Evolutionary conservation across 2,329 filamentous ascomycete species (phyloP), one percentile per base, ranked within the genome.

Genomic region (Exophiala xenobiotica): DNA sequence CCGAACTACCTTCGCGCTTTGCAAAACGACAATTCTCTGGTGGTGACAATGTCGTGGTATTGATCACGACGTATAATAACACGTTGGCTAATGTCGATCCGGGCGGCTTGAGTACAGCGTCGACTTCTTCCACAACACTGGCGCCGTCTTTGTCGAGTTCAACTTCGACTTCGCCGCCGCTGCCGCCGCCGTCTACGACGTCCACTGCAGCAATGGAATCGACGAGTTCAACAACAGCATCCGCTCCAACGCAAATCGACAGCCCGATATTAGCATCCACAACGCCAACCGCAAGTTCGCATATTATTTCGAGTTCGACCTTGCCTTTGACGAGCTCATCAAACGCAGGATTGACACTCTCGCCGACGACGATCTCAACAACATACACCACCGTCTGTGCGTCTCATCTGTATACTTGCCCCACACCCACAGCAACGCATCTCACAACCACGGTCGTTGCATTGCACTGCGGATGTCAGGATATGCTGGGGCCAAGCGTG

Each of bases 381-480:
- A 54, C 41, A 16, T 60, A 57, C 43, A 52, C 51, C 8, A 53
- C 50, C 12, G 49, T 57, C 50, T 60, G 57, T 35, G 29, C 52
- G 2, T 18, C 24, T 4, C 39, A 57, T 16, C 38, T 45, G 2
- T 39, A 39, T 4, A 56, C 46, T 4, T 49, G 44, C 42, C 46
- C 56, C 1, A 40, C 29, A 3, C 43, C 38, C 6, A 57, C 54
- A 41, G 37, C 46, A 12, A 57, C 51, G 0, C 35, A 44, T 24
- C 37, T 57, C 22, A 46, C 39, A 3, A 60, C 58, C 3, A 58
- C 56, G 3, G 48, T 60, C 37, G 56, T 55, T 5, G 27, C 53
- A 11, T 38, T 57, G 18, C 50, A 58, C 20, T 58, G 58, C 40
- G 58, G 58, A 29, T 60, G 58, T 39, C 52, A 53, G n/a, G 53